These are phyloP conservation scores for Nicotiana paniculata DNA, from an alignment of 257 asterid genomes.

Conservation along the genomic window DNA sequence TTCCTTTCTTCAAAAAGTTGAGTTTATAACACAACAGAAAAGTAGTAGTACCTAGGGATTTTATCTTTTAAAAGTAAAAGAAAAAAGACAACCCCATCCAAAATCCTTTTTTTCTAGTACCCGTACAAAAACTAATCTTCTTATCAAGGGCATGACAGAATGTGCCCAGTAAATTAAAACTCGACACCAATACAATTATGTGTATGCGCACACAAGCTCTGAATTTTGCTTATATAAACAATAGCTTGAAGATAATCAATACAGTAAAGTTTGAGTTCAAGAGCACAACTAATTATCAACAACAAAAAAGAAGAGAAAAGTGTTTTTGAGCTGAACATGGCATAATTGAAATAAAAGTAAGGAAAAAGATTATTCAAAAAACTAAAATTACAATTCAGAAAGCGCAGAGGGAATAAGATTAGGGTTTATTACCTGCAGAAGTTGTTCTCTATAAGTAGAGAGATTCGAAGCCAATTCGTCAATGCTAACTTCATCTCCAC, in stretches of 20 bases:
- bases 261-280: background rate
- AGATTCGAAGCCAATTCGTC: conserved; percentile 84
- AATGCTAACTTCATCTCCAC: conserved; percentile 75
- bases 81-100: background rate
- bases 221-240: background rate
- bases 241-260: background rate
- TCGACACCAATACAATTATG: background rate
- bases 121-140: background rate
- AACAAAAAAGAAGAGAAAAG: background rate
- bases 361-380: background rate
- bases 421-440: conserved; percentile 53
- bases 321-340: background rate
- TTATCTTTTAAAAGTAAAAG: background rate
- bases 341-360: background rate
- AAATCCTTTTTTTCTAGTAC: background rate
- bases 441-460: conserved; percentile 85
- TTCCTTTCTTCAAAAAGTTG: background rate
- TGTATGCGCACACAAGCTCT: background rate
- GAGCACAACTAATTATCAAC: background rate
- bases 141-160: background rate
- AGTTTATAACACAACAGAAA: background rate
- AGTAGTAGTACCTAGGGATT: background rate
- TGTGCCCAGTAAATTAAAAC: background rate
- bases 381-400: background rate
- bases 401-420: background rate